Percentiles rank a stretch among this genome's conserved stretches.
These are phyloP conservation scores for Populus euphratica DNA, from an alignment of 345 rosid species.

Conservation along the genomic window DNA sequence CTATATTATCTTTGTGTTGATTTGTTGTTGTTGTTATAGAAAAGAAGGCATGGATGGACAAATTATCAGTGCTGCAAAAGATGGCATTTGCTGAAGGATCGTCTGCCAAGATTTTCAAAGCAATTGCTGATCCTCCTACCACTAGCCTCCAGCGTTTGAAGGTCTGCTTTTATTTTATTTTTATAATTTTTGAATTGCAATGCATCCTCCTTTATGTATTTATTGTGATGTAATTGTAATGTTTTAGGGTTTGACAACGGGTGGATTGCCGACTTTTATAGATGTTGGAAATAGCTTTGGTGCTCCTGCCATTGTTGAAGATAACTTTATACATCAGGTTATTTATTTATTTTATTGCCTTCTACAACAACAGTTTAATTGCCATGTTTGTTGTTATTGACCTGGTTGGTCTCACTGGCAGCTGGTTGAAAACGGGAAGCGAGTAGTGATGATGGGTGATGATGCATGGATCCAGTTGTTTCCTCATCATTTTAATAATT, in stretches of 20 bases:
- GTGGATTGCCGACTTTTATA: slow-evolving; percentile 89
- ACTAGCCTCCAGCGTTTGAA: slow-evolving; percentile 91
- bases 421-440: slow-evolving; percentile 74
- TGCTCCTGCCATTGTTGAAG: slow-evolving; percentile 89
- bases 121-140: slow-evolving; percentile 97
- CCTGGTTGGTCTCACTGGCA: slow-evolving; percentile 17
- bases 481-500: slow-evolving; percentile 74
- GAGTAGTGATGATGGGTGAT: slow-evolving; percentile 92
- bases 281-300: slow-evolving; percentile 95
- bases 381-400: no score
- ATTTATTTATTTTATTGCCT: not conserved
- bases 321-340: slow-evolving; percentile 79
- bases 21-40: slow-evolving; percentile 19
- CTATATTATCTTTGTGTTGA: not conserved
- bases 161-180: slow-evolving; percentile 26
- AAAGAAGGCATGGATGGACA: slow-evolving; percentile 92
- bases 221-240: slow-evolving; percentile 1
- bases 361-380: no score
- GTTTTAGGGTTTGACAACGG: slow-evolving; percentile 79
- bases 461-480: slow-evolving; percentile 90
- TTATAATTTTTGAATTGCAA: not conserved
- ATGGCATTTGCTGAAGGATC: slow-evolving; percentile 52
- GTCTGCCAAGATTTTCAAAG: slow-evolving; percentile 79
- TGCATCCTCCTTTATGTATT: not conserved
- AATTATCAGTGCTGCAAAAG: slow-evolving; percentile 57